Evolutionary conservation across 2,329 filamentous ascomycete species (phyloP).

Genomic region (Byssothecium circinans): DNA sequence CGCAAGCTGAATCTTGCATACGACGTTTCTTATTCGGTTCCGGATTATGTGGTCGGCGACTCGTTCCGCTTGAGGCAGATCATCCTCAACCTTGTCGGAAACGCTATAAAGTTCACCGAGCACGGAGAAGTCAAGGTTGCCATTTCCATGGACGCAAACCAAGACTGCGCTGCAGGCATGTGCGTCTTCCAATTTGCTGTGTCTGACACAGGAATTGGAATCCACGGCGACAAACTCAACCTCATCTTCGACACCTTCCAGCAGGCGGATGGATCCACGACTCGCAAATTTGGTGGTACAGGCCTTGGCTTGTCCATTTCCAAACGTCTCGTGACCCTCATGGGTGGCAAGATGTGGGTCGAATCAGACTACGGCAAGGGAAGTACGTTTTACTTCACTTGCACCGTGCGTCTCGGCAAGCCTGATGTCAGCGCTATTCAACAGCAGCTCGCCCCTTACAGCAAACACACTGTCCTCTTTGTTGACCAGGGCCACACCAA

Average conservation of each 20-base stretch:
- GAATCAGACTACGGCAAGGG: conserved; percentile 88
- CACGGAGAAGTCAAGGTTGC: conserved; percentile 93
- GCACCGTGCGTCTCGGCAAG: conserved; percentile 80
- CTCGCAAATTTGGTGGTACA: conserved; percentile 91
- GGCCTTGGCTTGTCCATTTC: conserved; percentile 94
- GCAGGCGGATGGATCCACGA: conserved; percentile 96
- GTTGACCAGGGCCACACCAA: conserved; percentile 87
- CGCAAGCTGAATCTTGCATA: conserved; percentile 92
- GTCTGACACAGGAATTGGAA: conserved; percentile 94
- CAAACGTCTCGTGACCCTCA: conserved; percentile 89
- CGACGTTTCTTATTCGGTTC: conserved; percentile 88
- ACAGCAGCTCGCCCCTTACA: conserved; percentile 86
- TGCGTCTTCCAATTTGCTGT: conserved; percentile 96
- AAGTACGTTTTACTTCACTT: conserved; percentile 96
- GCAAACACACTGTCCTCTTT: conserved; percentile 88
- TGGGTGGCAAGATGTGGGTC: conserved; percentile 96
- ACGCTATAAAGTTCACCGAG: conserved; percentile 98
- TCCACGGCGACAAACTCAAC: conserved; percentile 91
- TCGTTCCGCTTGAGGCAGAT: conserved; percentile 96
- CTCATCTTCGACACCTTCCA: conserved; percentile 99
- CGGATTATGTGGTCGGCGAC: conserved; percentile 93
- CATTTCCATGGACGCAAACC: conserved; percentile 72
- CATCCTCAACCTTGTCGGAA: conserved; percentile 94
- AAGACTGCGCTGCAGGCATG: conserved; percentile 69
- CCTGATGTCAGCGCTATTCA: conserved; percentile 77